A percentile compares a stretch with the other conserved stretches of the same genome.
Conservation (phyloP, 2,329 filamentous ascomycete genomes). For the Clonostachys byssicola region DNA sequence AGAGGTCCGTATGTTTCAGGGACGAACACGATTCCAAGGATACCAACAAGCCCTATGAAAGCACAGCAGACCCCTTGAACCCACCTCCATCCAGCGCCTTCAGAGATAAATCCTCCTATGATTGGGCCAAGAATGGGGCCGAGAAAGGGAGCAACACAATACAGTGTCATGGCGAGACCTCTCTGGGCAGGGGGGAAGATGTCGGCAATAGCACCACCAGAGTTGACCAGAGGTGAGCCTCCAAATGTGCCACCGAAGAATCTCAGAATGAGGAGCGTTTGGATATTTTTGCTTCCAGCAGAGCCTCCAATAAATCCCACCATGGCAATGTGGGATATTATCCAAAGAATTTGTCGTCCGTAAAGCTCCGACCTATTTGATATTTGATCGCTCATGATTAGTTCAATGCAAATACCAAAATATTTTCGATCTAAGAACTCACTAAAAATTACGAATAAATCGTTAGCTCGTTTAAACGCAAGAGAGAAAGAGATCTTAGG, state of each 20-base stretch:
- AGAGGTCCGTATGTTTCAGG: slow-evolving; percentile 29
- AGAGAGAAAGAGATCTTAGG: too few species aligned
- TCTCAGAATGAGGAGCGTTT: slow-evolving; percentile 52
- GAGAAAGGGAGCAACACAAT: slow-evolving; percentile 60
- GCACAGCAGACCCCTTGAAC: slow-evolving; percentile 20
- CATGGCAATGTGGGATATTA: slow-evolving; percentile 44
- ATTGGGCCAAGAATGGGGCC: slow-evolving; percentile 60
- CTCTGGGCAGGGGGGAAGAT: slow-evolving; percentile 44
- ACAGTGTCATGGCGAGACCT: slow-evolving; percentile 49
- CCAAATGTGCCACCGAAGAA: slow-evolving; percentile 57
- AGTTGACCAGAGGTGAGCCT: slow-evolving; percentile 50
- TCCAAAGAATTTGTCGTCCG: slow-evolving; percentile 48
- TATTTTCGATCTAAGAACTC: too few species aligned
- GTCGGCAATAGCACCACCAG: slow-evolving; percentile 52
- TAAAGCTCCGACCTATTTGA: slow-evolving; percentile 42
- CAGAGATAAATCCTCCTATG: slow-evolving; percentile 52
- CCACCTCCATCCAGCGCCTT: slow-evolving; percentile 55
- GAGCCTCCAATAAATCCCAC: slow-evolving; percentile 25
- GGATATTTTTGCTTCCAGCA: slow-evolving; percentile 45
- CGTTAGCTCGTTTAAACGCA: too few species aligned
- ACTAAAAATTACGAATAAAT: too few species aligned
- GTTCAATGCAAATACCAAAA: background rate
- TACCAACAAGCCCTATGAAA: slow-evolving; percentile 33
- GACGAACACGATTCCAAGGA: slow-evolving; percentile 21
- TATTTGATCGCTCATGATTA: background rate